Evolutionary conservation across 2,329 filamentous ascomycete genomes (phyloP).

Genomic region (Phoma sp.): DNA sequence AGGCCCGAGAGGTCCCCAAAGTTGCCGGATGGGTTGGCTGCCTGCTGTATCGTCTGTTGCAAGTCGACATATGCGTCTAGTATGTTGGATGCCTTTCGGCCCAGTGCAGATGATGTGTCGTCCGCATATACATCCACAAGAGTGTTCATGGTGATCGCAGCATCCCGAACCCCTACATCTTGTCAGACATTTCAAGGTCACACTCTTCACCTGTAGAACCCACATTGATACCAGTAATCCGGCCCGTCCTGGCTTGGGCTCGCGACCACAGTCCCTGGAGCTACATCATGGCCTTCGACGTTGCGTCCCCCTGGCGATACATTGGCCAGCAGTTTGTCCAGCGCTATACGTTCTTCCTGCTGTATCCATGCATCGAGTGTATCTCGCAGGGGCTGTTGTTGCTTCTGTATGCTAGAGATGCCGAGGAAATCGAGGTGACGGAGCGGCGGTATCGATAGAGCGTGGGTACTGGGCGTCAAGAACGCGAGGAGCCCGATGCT

Average conservation of each 20-base stretch:
- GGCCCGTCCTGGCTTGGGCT: conserved; percentile 50
- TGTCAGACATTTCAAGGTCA: conserved; percentile 6
- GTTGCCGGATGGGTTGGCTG: conserved; percentile 46
- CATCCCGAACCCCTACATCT: conserved; percentile 50
- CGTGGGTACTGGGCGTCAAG: conserved; percentile 26
- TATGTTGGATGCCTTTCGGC: conserved; percentile 36
- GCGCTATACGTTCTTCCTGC: conserved; percentile 42
- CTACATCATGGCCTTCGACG: conserved; percentile 41
- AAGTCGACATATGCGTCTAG: conserved; percentile 43
- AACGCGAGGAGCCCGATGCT: conserved; percentile 24
- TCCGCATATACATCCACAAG: conserved; percentile 50
- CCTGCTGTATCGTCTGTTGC: conserved; percentile 48
- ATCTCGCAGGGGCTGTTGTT: conserved; percentile 38
- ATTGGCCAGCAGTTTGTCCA: conserved; percentile 51
- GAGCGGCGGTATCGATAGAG: conserved; percentile 39
- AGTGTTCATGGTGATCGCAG: conserved; percentile 51
- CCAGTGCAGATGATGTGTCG: conserved; percentile 34
- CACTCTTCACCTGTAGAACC: not conserved
- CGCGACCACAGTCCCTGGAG: conserved; percentile 50
- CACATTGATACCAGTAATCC: conserved; percentile 55
- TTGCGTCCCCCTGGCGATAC: conserved; percentile 51
- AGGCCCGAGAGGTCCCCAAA: conserved; percentile 47
- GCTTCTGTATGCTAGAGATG: conserved; percentile 22
- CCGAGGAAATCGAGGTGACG: conserved; percentile 25
- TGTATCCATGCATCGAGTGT: conserved; percentile 46